Evolutionary conservation across 2,329 filamentous ascomycete species (phyloP).

Genomic region (Helminthosporium solani): DNA sequence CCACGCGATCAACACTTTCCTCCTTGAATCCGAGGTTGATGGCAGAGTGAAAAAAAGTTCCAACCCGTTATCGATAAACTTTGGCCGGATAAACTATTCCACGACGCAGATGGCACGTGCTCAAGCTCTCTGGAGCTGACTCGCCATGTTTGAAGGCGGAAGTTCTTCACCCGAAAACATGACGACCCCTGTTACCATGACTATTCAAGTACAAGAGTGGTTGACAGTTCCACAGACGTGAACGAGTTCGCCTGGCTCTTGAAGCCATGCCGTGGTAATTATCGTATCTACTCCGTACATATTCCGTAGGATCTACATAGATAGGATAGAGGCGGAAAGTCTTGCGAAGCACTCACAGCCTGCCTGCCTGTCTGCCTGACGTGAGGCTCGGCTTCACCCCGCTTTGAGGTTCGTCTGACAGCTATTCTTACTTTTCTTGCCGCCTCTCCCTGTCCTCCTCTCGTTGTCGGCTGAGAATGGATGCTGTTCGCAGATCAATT

Average conservation of each 20-base stretch:
- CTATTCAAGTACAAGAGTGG: no score
- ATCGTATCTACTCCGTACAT: no score
- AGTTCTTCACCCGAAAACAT: background rate
- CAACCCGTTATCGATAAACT: background rate
- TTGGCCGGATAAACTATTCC: background rate
- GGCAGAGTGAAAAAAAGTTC: slow-evolving; percentile 2
- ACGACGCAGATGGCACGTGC: slow-evolving; percentile 1
- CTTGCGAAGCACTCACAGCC: no score
- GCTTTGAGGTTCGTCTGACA: background rate
- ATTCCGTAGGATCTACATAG: no score
- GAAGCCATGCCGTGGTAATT: no score
- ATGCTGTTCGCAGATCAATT: slow-evolving; percentile 5
- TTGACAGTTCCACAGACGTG: no score
- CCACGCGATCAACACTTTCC: background rate
- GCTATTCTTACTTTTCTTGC: background rate
- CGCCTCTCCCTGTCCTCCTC: no score
- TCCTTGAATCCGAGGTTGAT: background rate
- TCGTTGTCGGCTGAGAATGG: background rate
- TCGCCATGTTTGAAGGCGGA: background rate
- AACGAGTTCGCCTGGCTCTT: no score
- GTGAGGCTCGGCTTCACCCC: background rate
- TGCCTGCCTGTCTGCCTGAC: no score
- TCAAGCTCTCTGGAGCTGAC: background rate
- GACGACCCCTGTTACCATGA: no score
- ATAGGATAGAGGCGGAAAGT: no score